Conservation (phyloP, 257 asterid species). For the Solanum medicagineum region DNA sequence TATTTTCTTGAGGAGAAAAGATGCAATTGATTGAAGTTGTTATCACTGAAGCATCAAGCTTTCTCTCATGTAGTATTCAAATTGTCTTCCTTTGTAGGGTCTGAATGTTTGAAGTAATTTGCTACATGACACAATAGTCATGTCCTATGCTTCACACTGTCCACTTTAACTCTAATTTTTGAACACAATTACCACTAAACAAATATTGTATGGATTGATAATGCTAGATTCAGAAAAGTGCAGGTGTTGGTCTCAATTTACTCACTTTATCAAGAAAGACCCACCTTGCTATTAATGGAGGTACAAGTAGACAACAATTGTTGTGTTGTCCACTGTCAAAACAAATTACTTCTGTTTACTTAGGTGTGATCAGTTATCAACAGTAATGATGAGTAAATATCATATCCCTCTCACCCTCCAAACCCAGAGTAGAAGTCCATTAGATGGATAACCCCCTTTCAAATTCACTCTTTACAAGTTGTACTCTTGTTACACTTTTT, state of each 20-base stretch:
- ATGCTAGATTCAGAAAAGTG: neutral
- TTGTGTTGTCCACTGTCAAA: neutral
- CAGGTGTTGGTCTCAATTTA: neutral
- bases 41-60: neutral
- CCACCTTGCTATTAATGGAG: neutral
- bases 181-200: neutral
- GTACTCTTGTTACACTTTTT: neutral
- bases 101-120: conserved; percentile 75
- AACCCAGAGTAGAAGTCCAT: neutral
- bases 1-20: neutral
- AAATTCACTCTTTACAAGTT: neutral
- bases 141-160: conserved; percentile 67
- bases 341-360: neutral
- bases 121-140: conserved; percentile 63
- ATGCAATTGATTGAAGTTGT: neutral
- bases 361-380: neutral
- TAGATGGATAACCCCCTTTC: neutral
- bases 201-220: neutral
- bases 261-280: neutral
- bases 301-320: neutral
- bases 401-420: neutral
- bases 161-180: conserved; percentile 8
- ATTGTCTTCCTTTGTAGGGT: conserved; percentile 33
- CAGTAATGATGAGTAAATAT: neutral
- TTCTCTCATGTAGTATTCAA: neutral